These are phyloP conservation scores for Smallanthus sonchifolius DNA, from an alignment of 129 eudicot genomes.

Conservation along the genomic window DNA sequence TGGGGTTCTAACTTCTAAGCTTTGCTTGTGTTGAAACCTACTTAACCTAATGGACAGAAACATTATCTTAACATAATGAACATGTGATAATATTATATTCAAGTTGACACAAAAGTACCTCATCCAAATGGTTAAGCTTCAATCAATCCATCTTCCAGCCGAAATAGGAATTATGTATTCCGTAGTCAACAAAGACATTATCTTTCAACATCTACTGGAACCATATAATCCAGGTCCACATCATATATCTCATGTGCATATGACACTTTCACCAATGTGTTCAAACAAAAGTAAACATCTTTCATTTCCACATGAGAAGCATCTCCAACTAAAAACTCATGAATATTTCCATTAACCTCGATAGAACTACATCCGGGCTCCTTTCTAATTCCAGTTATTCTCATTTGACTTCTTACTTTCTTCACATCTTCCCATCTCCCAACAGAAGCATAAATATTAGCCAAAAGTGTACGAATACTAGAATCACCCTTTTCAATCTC, in stretches of 20 bases:
- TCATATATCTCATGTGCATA: constrained; percentile 22
- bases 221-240: constrained; percentile 12
- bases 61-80: neutral
- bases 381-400: constrained; percentile 37
- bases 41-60: neutral
- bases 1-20: neutral
- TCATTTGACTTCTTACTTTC: constrained; percentile 53
- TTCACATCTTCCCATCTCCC: constrained; percentile 62
- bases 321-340: constrained; percentile 41
- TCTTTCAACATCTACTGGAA: neutral
- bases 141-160: constrained; percentile 1
- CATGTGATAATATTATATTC: neutral
- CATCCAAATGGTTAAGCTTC: neutral
- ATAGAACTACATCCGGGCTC: constrained; percentile 68
- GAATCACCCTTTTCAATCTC: constrained; percentile 53
- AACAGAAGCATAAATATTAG: constrained; percentile 57
- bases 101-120: constrained; percentile 8
- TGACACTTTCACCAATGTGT: constrained; percentile 16
- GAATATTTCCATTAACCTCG: constrained; percentile 41
- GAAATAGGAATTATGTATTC: neutral
- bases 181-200: neutral
- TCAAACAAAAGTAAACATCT: constrained; percentile 21
- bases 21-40: neutral
- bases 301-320: constrained; percentile 25
- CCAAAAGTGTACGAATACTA: constrained; percentile 50